A percentile compares a stretch with the other conserved stretches of the same genome.
Conservation (phyloP, 176 grass and related monocot genomes). For the Oropetium thomaeum region DNA sequence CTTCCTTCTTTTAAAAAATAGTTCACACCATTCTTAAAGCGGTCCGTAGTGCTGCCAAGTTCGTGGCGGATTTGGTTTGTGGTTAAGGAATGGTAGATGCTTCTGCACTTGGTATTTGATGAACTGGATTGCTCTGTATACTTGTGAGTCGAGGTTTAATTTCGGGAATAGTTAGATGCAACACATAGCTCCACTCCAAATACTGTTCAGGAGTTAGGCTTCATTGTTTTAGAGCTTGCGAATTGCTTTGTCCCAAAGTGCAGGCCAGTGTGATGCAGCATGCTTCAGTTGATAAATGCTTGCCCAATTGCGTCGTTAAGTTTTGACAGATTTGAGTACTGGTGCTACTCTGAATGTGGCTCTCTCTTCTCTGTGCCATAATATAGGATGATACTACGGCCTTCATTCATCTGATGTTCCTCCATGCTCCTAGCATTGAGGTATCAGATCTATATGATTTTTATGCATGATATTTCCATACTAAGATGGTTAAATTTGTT, state of each 20-base stretch:
- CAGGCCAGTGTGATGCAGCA: background rate
- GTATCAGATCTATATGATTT: background rate
- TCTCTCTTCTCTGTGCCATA: background rate
- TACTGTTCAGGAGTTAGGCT: background rate
- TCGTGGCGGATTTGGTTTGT: background rate
- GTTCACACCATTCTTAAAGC: too few species aligned
- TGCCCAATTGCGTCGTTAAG: background rate
- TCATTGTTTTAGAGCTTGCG: background rate
- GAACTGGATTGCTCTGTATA: background rate
- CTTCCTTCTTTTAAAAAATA: too few species aligned
- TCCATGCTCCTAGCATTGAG: background rate
- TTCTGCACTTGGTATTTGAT: background rate
- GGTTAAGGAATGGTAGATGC: background rate
- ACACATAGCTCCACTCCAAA: background rate
- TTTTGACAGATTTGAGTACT: background rate
- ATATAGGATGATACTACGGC: background rate
- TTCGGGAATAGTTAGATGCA: background rate
- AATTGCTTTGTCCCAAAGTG: background rate
- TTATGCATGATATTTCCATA: conserved; percentile 1
- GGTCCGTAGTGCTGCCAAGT: background rate
- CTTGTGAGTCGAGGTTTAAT: too few species aligned
- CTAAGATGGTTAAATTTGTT: conserved; percentile 2
- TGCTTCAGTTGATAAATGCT: background rate
- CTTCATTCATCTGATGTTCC: background rate
- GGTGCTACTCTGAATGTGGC: background rate